Conservation (phyloP, 768 basidiomycete species). For the Albatrellus ellisii region DNA sequence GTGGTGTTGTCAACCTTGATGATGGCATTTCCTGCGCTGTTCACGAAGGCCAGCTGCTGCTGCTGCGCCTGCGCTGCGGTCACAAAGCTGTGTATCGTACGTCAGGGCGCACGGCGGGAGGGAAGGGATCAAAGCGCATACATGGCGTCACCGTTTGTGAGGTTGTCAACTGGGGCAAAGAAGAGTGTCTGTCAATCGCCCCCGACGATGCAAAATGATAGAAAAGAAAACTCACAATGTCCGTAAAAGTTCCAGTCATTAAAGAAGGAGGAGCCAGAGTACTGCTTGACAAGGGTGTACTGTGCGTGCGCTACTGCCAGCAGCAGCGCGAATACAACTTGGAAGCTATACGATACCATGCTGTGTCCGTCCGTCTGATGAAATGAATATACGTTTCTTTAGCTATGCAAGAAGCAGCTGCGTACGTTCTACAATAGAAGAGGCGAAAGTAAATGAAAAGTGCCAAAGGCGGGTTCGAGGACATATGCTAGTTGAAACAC, state of each 20-base stretch:
- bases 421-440: too few species aligned
- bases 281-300: conserved; percentile 10
- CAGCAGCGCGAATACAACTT: neutral
- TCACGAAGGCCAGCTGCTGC: conserved; percentile 46
- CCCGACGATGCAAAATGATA: neutral
- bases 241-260: conserved; percentile 11
- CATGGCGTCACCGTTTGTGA: conserved; percentile 54
- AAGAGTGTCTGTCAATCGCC: neutral
- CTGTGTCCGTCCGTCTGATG: too few species aligned
- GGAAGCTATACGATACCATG: too few species aligned
- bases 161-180: conserved; percentile 39
- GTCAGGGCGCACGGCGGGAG: conserved; percentile 1
- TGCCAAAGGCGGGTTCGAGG: too few species aligned
- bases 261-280: conserved; percentile 7
- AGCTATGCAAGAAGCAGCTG: too few species aligned
- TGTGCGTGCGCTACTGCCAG: conserved; percentile 2
- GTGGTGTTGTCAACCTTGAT: conserved; percentile 67
- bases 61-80: conserved; percentile 29
- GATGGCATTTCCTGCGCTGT: conserved; percentile 58
- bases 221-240: conserved; percentile 6
- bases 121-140: conserved; percentile 17
- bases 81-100: conserved; percentile 29
- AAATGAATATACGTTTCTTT: too few species aligned
- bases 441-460: too few species aligned
- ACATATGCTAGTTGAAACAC: too few species aligned